Base-by-base conservation (phyloP, 352 stramenopile genomes). In the Pythium oligandrum region DNA sequence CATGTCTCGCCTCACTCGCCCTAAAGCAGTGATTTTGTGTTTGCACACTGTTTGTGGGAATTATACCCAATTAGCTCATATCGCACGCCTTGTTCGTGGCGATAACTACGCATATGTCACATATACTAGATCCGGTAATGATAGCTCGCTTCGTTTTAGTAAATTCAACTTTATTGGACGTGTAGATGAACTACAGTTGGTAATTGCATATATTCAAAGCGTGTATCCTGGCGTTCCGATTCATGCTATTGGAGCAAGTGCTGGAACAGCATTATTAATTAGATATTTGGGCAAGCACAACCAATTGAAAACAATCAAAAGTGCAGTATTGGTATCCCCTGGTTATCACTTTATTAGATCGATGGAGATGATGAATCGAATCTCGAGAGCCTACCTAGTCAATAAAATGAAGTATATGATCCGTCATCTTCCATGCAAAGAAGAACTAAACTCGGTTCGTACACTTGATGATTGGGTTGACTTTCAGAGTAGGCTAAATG, bases 331-430 rank as follows among this genome's bases (percentile, higher is more conserved):
- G 44, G 4, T 49, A 17, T 49, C 44, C n/a, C 44, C 44, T 7
- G 44, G 44, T 7, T 49, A 49, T 12, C 44, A 49, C 30, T 49
- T 49, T 17, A 49, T 49, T 7, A 4, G 26, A 49, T 33, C 44
- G 17, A 38, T 33, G 26, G 30, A 49, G 6, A 6, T 6, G 6
- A 49, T 49, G 44, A 49, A 12, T 49, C 9, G 44, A 17, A 6
- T 49, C 11, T 36, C 44, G 4, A 49, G 37, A 31, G 11, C 44
- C 8, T 49, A 49, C 30, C n/a, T 49, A 8, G n/a, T 49, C 44
- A 49, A 35, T 36, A 49, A 49, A 36, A 49, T 49, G 44, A 49
- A 49, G 30, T 49, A 49, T 31, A 49, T 31, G 4, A 6, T 49
- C 6, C 44, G 44, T 6, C 11, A 49, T 17, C 11, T 49, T 5